These are phyloP conservation scores for Fusarium succisae DNA, from an alignment of 2,329 filamentous ascomycete genomes.

Conservation along the genomic window DNA sequence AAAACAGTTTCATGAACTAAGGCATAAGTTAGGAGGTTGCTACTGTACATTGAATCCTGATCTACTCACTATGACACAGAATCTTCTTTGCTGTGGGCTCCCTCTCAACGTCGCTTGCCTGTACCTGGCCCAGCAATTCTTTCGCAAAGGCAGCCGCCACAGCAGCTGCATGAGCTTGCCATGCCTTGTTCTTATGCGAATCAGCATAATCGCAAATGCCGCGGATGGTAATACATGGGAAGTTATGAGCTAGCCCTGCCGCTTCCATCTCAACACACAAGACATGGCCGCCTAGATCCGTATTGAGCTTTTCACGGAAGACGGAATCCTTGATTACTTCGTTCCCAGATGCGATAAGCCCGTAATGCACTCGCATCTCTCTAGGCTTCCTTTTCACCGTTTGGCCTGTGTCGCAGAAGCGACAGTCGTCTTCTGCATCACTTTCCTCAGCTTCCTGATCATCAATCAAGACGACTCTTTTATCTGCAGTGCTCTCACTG, in stretches of 20 bases:
- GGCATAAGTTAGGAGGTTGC: rapidly evolving
- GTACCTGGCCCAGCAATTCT: background rate
- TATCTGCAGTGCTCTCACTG: rapidly evolving
- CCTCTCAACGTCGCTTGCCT: background rate
- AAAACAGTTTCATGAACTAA: background rate
- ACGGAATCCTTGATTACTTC: background rate
- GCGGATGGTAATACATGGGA: background rate
- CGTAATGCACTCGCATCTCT: background rate
- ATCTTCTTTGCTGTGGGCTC: rapidly evolving
- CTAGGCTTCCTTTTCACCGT: background rate
- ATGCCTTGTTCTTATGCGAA: background rate
- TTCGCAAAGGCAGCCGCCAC: background rate
- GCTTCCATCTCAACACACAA: background rate
- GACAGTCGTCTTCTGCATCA: background rate
- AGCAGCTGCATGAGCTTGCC: background rate
- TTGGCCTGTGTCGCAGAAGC: background rate
- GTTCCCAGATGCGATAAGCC: background rate
- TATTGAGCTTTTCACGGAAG: background rate
- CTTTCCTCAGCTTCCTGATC: background rate
- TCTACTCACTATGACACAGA: background rate
- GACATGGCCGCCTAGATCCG: background rate
- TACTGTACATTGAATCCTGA: rapidly evolving
- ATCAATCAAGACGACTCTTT: background rate
- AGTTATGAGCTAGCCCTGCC: background rate
- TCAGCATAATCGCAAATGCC: background rate